Evolutionary conservation across 306 rosid species (phyloP), one percentile per base, ranked within the genome.

Genomic region (Phaseolus lunatus): DNA sequence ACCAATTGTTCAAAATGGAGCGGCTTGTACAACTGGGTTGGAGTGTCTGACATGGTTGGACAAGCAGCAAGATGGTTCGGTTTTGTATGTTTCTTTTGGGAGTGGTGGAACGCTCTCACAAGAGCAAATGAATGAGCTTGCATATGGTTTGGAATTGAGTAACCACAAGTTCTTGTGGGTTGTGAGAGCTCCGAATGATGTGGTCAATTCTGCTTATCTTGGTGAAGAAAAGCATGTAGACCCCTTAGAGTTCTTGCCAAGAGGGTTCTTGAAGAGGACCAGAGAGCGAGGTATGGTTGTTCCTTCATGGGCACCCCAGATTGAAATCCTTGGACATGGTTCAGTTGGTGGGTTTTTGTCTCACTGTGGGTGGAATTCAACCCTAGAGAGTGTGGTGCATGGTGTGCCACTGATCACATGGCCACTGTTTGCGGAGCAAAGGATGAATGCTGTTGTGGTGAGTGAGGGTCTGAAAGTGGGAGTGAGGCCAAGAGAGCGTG

Each of bases 1-100:
- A 33, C 77, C 82, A 0, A 70, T 78, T 6, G 56, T 70, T 22
- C 50, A 20, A 19, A 61, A 20, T 13, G 79, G 16, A 2, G 23
- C 39, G 24, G 48, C 13, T 3, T 11, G 9, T 23, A 22, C 19
- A 6, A 33, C 5, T 7, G 65, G 33, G 44, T 31, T 56, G 56
- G 77, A 73, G 45, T 81, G 71, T 33, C 3, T 72, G 1, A 4
- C 5, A 52, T 85, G 85, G 85, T 68, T 85, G 76, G 81, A 85
- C n/a, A 59, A 35, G 24, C 84, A 85, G 0, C 23, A 68, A 12
- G 31, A 16, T 5, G 61, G 49, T 47, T 81, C 85, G 0, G 86
- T 85, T 29, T 13, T 85, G 66, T 83, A 29, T 77, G 74, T 86
- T 35, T 74, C 75, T 8, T 84, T 79, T 68, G 84, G 87, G 39